Conservation (phyloP, 345 rosid species). For the Carallia brachiata region DNA sequence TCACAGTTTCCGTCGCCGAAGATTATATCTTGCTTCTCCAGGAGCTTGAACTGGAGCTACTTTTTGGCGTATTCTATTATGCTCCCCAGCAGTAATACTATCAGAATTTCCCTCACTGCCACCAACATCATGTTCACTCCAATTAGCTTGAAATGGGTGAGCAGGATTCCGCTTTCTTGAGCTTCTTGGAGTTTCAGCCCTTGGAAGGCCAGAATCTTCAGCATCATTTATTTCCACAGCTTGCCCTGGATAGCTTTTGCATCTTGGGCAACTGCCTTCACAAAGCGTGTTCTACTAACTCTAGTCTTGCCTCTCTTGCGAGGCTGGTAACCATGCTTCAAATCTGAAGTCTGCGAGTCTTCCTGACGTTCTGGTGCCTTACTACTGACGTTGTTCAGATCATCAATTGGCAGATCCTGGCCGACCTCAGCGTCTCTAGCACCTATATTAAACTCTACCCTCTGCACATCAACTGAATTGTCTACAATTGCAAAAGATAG, state of each 20-base stretch:
- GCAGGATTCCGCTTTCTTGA: conserved; percentile 59
- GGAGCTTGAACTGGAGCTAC: conserved; percentile 37
- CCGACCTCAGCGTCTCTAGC: conserved; percentile 42
- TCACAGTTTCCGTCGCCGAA: conserved; percentile 70
- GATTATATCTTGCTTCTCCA: conserved; percentile 59
- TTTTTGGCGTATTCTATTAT: conserved; percentile 63
- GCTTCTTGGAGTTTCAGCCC: conserved; percentile 46
- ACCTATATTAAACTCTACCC: conserved; percentile 42
- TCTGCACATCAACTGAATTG: conserved; percentile 43
- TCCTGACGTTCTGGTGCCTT: conserved; percentile 44
- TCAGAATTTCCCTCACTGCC: conserved; percentile 72
- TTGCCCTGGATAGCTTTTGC: conserved; percentile 68
- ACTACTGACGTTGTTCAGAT: conserved; percentile 52
- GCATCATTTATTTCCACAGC: conserved; percentile 45
- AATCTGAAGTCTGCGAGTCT: conserved; percentile 50
- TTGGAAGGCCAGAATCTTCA: conserved; percentile 55
- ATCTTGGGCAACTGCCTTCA: conserved; percentile 78
- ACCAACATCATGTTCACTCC: conserved; percentile 55
- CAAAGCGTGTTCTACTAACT: conserved; percentile 61
- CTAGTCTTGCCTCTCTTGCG: conserved; percentile 51
- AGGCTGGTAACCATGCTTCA: conserved; percentile 42
- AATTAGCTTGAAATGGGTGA: conserved; percentile 48
- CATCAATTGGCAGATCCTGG: conserved; percentile 42
- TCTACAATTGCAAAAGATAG: conserved; percentile 37
- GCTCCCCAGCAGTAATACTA: conserved; percentile 55